Base-by-base conservation (phyloP, 768 basidiomycete genomes). In the Suillus sp. region DNA sequence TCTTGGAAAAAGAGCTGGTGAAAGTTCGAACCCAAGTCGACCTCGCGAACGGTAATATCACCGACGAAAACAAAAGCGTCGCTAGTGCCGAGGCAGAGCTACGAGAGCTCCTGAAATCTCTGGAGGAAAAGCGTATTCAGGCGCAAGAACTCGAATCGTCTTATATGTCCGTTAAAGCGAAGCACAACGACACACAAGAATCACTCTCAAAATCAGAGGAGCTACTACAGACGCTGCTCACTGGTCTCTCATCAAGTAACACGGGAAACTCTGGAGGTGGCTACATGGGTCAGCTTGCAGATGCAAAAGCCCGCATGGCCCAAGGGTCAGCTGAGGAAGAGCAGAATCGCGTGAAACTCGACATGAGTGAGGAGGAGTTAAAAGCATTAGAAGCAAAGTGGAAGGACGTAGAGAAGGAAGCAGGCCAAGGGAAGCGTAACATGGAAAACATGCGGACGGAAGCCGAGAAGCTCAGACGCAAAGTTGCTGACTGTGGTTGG, bases 251-350 rank as follows among this genome's bases (percentile, higher is more conserved):
- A 1, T 90, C 91, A 4, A 82, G 79, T 45, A 83, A 83, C 58
- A 76, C 81, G 34, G 86, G 85, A 63, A 87, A 86, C 45, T 84
- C 86, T 20, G 89, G 91, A 10, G 94, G 95, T 2, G 97, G 97
- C 0, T 99, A 98, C 75, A 90, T 99, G 87, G 97, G 95, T 22
- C 96, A 98, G 74, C 85, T 99, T 47, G 92, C 95, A 1, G 88
- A 93, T 16, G 92, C 95, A 0, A 87, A 88, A 68, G 85, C 85
- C 2, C 86, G 87, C 3, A 77, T 90, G 0, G 87, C 94, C 0
- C 90, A 92, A 60, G 90, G 88, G 0, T 80, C 84, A 9, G 89
- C 95, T 0, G 95, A 95, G 68, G 92, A 93, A 67, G 90, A 96
- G 69, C 93, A 96, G 71, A 84, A 81, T 60, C 87, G 87, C 51